phyloP scores from a whole-genome alignment of 2,329 filamentous ascomycete species.

The Colletotrichum lindemuthianum region DNA sequence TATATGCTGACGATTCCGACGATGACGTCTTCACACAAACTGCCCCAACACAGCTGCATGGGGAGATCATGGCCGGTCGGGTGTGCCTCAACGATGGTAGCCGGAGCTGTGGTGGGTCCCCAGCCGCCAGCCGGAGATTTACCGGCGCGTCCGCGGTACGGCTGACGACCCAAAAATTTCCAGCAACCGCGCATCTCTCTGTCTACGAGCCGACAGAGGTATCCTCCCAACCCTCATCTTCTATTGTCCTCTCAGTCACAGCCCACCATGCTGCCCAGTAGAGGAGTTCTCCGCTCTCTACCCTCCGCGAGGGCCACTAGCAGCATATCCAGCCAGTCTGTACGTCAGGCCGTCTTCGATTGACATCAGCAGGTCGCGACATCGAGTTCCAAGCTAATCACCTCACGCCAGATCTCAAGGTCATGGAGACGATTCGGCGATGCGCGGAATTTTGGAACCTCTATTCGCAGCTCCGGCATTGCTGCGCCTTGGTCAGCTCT shows the following conservation, averaged over 20 bases:
- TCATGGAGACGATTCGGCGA: constrained; percentile 44
- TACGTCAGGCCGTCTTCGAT: constrained; percentile 36
- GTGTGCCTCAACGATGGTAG: constrained; percentile 1
- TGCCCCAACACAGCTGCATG: too few species aligned
- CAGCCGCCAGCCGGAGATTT: constrained; percentile 46
- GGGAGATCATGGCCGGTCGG: not conserved
- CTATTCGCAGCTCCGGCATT: constrained; percentile 25
- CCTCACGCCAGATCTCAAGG: constrained; percentile 33
- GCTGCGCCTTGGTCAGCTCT: constrained; percentile 21
- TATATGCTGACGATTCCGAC: not conserved
- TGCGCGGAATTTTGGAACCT: constrained; percentile 49
- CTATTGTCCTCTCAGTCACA: constrained; percentile 24
- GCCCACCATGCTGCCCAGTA: constrained; percentile 56
- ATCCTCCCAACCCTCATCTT: constrained; percentile 36
- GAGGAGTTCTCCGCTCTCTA: constrained; percentile 54
- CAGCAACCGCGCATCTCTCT: constrained; percentile 18
- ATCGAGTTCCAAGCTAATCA: constrained; percentile 6
- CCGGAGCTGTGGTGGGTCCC: constrained; percentile 29
- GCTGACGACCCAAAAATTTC: constrained; percentile 43
- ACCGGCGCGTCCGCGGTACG: constrained; percentile 41
- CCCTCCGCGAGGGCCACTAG: constrained; percentile 45
- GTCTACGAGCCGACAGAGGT: constrained; percentile 1
- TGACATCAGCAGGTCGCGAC: not conserved
- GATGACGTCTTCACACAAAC: too few species aligned
- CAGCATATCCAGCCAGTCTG: constrained; percentile 41